Evolutionary conservation across 352 stramenopile species (phyloP).

Genomic region (Phytopythium kandeliae): DNA sequence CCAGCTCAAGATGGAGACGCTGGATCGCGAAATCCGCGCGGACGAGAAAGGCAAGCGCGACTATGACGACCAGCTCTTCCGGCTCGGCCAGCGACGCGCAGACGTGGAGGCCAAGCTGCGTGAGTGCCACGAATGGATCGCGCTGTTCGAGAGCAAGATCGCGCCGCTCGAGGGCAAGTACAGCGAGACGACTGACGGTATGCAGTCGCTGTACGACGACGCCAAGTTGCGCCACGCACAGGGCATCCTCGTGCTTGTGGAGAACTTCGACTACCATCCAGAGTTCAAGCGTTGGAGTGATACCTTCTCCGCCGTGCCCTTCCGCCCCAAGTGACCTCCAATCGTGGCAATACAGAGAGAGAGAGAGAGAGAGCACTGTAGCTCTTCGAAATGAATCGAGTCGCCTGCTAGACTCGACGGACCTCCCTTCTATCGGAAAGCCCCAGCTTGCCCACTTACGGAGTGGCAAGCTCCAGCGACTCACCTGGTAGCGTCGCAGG

Average conservation of each 20-base stretch:
- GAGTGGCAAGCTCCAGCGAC: neutral
- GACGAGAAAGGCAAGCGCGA: slow-evolving; percentile 77
- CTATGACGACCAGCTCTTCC: slow-evolving; percentile 74
- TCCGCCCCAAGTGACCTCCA: slow-evolving; percentile 51
- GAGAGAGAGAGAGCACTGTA: too few species aligned
- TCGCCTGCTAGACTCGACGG: neutral
- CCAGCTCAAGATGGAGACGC: slow-evolving; percentile 49
- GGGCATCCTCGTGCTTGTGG: slow-evolving; percentile 77
- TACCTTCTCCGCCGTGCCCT: slow-evolving; percentile 80
- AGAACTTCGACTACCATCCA: slow-evolving; percentile 88
- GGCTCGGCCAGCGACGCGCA: slow-evolving; percentile 36
- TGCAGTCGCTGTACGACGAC: slow-evolving; percentile 82
- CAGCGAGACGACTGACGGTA: slow-evolving; percentile 63
- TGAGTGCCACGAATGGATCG: slow-evolving; percentile 53
- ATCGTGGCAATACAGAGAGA: neutral
- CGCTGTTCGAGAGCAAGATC: slow-evolving; percentile 71
- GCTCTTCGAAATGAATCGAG: neutral
- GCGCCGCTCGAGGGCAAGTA: slow-evolving; percentile 64
- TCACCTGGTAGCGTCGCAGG: neutral
- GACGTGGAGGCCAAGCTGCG: slow-evolving; percentile 51
- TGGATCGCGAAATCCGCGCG: slow-evolving; percentile 63
- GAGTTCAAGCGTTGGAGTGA: slow-evolving; percentile 88
- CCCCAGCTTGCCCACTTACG: neutral
- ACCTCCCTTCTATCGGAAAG: slow-evolving; percentile 3
- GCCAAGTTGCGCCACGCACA: slow-evolving; percentile 80